Evolutionary conservation across 208 protist species (phyloP).

Genomic region (Trypanosomatidae sp.): DNA sequence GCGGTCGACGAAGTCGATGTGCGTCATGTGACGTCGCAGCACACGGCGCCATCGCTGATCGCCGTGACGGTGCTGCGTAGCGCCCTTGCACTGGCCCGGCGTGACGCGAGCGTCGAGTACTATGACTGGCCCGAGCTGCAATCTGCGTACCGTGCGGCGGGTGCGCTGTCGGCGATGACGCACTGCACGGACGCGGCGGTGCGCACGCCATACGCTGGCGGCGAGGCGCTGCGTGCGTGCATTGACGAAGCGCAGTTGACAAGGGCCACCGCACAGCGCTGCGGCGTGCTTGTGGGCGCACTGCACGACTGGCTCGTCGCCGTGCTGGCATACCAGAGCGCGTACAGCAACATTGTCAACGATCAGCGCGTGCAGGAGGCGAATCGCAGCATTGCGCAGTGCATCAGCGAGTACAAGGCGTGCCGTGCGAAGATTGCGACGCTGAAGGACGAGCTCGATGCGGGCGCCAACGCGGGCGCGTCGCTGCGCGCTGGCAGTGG

Average conservation of each 20-base stretch:
- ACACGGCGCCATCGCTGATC: slow-evolving; percentile 26
- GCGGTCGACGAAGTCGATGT: slow-evolving; percentile 31
- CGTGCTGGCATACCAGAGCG: slow-evolving; percentile 47
- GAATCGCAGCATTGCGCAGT: slow-evolving; percentile 33
- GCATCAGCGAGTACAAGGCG: slow-evolving; percentile 46
- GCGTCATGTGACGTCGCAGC: slow-evolving; percentile 34
- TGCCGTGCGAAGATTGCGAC: slow-evolving; percentile 43
- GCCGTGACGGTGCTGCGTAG: slow-evolving; percentile 43
- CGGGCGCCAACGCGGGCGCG: slow-evolving; percentile 5
- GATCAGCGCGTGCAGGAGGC: slow-evolving; percentile 47
- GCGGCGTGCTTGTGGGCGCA: slow-evolving; percentile 20
- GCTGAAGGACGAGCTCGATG: slow-evolving; percentile 39
- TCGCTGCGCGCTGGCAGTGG: too few relatives aligned
- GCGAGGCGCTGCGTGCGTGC: too few relatives aligned
- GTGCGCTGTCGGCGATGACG: too few relatives aligned
- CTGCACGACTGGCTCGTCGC: slow-evolving; percentile 48
- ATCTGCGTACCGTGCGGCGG: slow-evolving; percentile 27
- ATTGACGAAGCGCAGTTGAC: too few relatives aligned
- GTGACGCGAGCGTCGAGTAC: slow-evolving; percentile 42
- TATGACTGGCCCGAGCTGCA: slow-evolving; percentile 50
- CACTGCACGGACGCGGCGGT: too few relatives aligned
- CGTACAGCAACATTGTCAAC: slow-evolving; percentile 26
- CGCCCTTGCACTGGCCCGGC: slow-evolving; percentile 26
- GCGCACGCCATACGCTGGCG: too few relatives aligned
- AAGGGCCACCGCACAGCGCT: too few relatives aligned